These are phyloP conservation scores for Lagenidium sp. DNA, from an alignment of 352 stramenopile species.

Conservation along the genomic window DNA sequence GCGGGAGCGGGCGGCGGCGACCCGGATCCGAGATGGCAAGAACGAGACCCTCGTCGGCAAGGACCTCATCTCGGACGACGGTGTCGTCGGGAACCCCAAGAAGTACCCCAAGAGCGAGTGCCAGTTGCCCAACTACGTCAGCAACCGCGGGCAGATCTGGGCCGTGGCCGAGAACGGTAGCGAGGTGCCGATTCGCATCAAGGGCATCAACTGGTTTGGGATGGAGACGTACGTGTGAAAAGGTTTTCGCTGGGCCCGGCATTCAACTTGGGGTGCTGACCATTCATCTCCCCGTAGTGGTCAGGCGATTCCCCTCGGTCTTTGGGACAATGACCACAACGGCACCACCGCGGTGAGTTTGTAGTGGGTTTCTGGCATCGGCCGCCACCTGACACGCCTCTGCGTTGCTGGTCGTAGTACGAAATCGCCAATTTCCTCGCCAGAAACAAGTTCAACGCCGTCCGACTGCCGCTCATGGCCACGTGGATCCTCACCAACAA, in stretches of 20 bases:
- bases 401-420: constrained; percentile 25
- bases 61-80: constrained; percentile 41
- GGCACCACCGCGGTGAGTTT: constrained; percentile 35
- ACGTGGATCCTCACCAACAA: constrained; percentile 51
- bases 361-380: too few relatives aligned
- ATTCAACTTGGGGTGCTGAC: too few relatives aligned
- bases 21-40: constrained; percentile 14
- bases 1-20: neutral
- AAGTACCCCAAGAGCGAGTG: constrained; percentile 30
- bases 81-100: constrained; percentile 48
- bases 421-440: constrained; percentile 58
- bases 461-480: constrained; percentile 59
- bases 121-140: constrained; percentile 48
- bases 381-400: too few relatives aligned
- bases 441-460: constrained; percentile 70
- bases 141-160: constrained; percentile 44
- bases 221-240: constrained; percentile 39
- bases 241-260: too few relatives aligned
- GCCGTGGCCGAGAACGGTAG: constrained; percentile 44
- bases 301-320: constrained; percentile 40
- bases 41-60: constrained; percentile 2
- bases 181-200: constrained; percentile 36
- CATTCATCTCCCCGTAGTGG: constrained; percentile 12
- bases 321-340: constrained; percentile 53
- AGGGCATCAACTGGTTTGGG: constrained; percentile 53